Evolutionary conservation across 371 early-diverging fungal species (phyloP), one percentile per base, ranked within the genome.

Genomic region (Haplosporangium sp.): DNA sequence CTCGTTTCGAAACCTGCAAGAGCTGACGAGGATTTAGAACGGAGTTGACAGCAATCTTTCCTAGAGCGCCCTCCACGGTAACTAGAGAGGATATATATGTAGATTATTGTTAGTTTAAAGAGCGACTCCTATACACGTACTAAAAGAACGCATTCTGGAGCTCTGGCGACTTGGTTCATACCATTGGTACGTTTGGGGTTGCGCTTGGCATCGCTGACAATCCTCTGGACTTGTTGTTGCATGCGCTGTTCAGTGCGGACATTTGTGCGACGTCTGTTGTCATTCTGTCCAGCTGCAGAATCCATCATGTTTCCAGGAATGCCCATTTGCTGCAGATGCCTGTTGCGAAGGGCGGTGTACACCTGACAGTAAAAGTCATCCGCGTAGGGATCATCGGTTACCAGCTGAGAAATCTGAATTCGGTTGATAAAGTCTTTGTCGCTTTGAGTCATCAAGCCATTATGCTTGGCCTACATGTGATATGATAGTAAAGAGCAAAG

Each of bases 301-400:
- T 71, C 77, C 56, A 64, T 61, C 73, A 69, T 39, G 59, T 47
- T 68, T 65, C 69, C 69, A 27, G 84, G 75, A 35, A 76, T 69
- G 35, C 77, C 74, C 85, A 86, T 61, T 71, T 82, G 67, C 85
- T 85, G 67, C 84, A 84, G 19, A 82, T 89, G 72, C 84, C 90
- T 89, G 65, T 88, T 88, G 52, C 93, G 92, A 63, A 95, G 88
- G 5, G 92, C 88, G 15, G 93, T 90, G 84, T 92, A 96, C 57
- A 97, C 92, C 72, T 96, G 96, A 82, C 93, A 96, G 82, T 98
- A 98, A 72, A 96, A 98, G 74, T 97, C 98, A 67, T 97, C 98
- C 1, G 90, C 87, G 57, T 89, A 92, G 11, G 98, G 97, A 83
- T 96, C 95, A 60, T 95, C 96, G 3, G 94, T 92, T 5, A 97